Evolutionary conservation across 805 yeast genomes (phyloP).

Genomic region (Zygoascus tannicola): DNA sequence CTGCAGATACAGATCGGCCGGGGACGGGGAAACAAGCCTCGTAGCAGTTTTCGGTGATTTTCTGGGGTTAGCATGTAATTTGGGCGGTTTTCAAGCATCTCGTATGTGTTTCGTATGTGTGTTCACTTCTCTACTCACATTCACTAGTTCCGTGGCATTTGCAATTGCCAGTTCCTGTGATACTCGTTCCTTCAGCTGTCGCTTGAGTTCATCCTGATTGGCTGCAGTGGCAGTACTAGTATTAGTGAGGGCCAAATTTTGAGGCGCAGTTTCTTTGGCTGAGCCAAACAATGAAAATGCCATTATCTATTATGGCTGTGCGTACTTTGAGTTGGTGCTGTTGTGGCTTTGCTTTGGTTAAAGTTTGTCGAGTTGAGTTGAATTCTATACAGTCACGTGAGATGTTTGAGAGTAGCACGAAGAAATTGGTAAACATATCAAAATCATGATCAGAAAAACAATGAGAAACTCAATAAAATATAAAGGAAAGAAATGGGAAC

Average conservation of each 20-base stretch:
- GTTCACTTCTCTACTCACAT: constrained; percentile 26
- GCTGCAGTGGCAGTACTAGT: constrained; percentile 8
- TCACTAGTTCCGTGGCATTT: constrained; percentile 79
- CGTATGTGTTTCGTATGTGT: neutral
- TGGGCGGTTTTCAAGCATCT: neutral
- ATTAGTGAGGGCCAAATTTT: neutral
- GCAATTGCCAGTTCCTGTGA: constrained; percentile 83
- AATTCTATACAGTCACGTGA: no score
- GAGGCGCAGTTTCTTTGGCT: neutral
- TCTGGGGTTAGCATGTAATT: constrained; percentile 22
- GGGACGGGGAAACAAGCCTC: constrained; percentile 66
- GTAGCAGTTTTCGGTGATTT: constrained; percentile 80
- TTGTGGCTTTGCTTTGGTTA: no score
- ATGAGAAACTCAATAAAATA: no score
- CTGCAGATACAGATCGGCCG: constrained; percentile 36
- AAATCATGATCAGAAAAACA: no score
- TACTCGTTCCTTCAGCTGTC: constrained; percentile 59
- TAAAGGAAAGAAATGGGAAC: no score
- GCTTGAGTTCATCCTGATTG: constrained; percentile 38
- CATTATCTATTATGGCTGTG: no score
- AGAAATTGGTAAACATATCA: no score
- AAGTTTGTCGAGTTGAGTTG: no score
- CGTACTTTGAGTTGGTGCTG: no score
- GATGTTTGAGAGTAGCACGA: no score
- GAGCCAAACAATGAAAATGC: neutral